phyloP scores from a whole-genome alignment of 2,329 filamentous ascomycete species.

The Alternaria infectoria region DNA sequence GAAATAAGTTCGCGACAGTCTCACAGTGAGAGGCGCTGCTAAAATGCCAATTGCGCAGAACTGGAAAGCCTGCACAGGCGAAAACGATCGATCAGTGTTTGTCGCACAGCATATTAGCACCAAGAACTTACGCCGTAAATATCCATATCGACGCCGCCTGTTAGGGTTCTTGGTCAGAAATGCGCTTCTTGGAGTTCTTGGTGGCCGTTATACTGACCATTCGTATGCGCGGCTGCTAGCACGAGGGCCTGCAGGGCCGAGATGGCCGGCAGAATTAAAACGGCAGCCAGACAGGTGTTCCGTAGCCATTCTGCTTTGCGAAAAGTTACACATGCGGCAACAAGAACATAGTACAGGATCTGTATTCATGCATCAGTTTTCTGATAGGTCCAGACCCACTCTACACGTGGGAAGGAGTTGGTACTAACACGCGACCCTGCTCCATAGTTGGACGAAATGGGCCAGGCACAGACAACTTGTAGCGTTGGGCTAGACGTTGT shows the following conservation, averaged over 20 bases:
- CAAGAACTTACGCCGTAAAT: conserved; percentile 58
- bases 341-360: conserved; percentile 62
- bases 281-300: conserved; percentile 67
- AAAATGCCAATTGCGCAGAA: conserved; percentile 70
- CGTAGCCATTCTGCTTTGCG: conserved; percentile 67
- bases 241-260: conserved; percentile 69
- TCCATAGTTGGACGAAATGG: conserved; percentile 64
- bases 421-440: conserved; percentile 59
- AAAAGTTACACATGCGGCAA: conserved; percentile 66
- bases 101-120: not conserved
- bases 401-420: not conserved
- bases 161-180: conserved; percentile 12
- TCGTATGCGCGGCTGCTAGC: conserved; percentile 64
- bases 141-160: conserved; percentile 71
- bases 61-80: conserved; percentile 60
- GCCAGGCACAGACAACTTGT: conserved; percentile 63
- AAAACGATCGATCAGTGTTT: not conserved
- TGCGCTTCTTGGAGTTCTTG: conserved; percentile 10
- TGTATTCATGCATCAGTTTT: conserved; percentile 49
- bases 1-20: conserved; percentile 69
- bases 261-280: conserved; percentile 66
- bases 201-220: conserved; percentile 54
- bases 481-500: conserved; percentile 20
- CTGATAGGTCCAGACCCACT: conserved; percentile 6
- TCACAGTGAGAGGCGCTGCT: conserved; percentile 67